phyloP scores from a whole-genome alignment of 2,329 filamentous ascomycete genomes.

The Pestalotiopsis fici region DNA sequence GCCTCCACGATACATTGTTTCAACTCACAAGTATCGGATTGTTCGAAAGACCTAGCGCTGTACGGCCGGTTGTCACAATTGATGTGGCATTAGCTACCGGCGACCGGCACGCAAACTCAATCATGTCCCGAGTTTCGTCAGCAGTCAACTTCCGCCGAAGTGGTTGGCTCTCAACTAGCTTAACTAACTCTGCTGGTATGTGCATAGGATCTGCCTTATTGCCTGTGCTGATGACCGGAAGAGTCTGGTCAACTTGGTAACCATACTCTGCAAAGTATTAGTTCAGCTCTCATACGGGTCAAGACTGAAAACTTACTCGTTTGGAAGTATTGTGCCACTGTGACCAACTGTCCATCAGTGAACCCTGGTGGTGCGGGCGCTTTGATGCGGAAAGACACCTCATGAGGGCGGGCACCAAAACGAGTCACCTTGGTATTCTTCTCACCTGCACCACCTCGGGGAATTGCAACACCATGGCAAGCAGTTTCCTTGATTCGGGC shows the following conservation, averaged over 20 bases:
- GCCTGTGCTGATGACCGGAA: constrained; percentile 70
- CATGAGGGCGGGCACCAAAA: constrained; percentile 21
- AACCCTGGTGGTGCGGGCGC: constrained; percentile 25
- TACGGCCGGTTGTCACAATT: constrained; percentile 59
- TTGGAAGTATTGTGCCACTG: constrained; percentile 45
- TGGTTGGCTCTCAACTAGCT: constrained; percentile 65
- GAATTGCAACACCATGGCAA: constrained; percentile 27
- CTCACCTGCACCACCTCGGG: constrained; percentile 29
- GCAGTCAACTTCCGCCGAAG: constrained; percentile 59
- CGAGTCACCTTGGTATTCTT: constrained; percentile 27
- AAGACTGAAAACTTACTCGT: neutral
- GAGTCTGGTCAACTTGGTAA: constrained; percentile 30
- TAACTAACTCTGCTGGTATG: constrained; percentile 67
- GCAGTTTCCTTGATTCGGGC: constrained; percentile 18
- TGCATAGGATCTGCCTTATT: constrained; percentile 59
- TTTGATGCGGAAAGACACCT: constrained; percentile 33
- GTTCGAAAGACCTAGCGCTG: constrained; percentile 58
- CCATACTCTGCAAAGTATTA: constrained; percentile 21
- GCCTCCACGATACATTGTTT: neutral
- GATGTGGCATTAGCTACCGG: constrained; percentile 69
- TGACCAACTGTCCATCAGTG: constrained; percentile 22
- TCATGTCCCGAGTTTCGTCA: constrained; percentile 68
- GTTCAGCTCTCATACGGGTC: neutral
- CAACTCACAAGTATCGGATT: constrained; percentile 45
- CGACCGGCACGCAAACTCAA: constrained; percentile 68